phyloP scores from a whole-genome alignment of 169 alveolate genomes.

The Plasmodium berghei region DNA sequence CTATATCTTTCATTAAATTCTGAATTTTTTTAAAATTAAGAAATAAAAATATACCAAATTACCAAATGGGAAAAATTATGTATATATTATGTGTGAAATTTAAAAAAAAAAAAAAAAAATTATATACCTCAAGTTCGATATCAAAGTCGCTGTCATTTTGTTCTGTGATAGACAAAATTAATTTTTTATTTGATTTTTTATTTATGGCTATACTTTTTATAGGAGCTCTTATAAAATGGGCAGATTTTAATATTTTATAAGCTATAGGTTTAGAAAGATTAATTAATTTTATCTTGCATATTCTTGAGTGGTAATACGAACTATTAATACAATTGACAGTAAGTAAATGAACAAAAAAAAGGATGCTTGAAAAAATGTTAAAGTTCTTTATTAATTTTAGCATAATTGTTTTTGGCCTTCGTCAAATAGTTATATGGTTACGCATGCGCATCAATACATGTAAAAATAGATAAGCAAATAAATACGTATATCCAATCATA shows the following conservation, averaged over 20 bases:
- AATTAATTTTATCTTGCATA: constrained; percentile 7
- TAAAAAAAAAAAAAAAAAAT: background rate
- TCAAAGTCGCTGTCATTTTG: constrained; percentile 25
- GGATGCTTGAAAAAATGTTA: background rate
- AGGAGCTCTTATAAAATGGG: background rate
- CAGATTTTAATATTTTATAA: background rate
- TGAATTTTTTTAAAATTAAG: background rate
- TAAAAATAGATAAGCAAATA: background rate
- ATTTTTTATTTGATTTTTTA: constrained; percentile 22
- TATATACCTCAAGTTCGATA: constrained; percentile 51
- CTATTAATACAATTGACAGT: constrained; percentile 2
- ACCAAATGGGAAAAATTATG: background rate
- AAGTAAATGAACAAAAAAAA: constrained; percentile 17
- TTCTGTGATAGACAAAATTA: background rate
- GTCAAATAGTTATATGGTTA: background rate
- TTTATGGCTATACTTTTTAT: constrained; percentile 2
- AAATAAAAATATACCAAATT: background rate
- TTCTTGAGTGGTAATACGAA: background rate
- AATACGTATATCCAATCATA: background rate
- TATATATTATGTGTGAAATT: background rate
- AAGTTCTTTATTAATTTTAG: constrained; percentile 28
- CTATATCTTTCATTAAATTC: constrained; percentile 63
- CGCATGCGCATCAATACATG: background rate
- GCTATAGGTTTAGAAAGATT: background rate
- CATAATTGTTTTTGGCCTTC: constrained; percentile 13